Conservation (phyloP, 164 flowering plant genomes). For the Chloranthus sessilifolius region DNA sequence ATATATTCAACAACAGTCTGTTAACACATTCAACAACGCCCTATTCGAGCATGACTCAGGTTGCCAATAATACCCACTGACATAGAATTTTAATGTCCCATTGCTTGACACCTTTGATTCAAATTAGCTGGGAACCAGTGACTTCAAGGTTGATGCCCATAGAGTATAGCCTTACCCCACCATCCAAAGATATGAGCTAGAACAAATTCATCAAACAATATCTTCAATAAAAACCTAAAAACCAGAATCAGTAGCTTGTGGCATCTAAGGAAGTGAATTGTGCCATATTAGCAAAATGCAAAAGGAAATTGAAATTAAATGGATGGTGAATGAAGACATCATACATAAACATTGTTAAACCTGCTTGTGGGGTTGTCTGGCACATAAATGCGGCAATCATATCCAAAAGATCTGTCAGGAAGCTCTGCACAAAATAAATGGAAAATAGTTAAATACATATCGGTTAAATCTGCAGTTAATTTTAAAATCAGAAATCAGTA, state of each 20-base stretch:
- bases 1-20: too few relatives aligned
- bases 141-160: too few relatives aligned
- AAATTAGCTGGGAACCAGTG: too few relatives aligned
- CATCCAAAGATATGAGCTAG: constrained; percentile 96
- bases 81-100: too few relatives aligned
- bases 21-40: too few relatives aligned
- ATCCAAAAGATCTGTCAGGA: constrained; percentile 96
- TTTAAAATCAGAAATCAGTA: not conserved
- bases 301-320: constrained; percentile 9
- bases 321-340: constrained; percentile 52
- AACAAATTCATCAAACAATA: constrained; percentile 96
- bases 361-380: constrained; percentile 91
- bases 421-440: constrained; percentile 65
- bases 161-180: constrained; percentile 99
- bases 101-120: too few relatives aligned
- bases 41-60: too few relatives aligned
- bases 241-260: constrained; percentile 14
- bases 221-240: constrained; percentile 57
- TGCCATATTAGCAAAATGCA: constrained; percentile 3
- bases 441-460: not conserved
- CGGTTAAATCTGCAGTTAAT: not conserved
- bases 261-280: not conserved
- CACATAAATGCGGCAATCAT: constrained; percentile 86
- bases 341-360: constrained; percentile 99
- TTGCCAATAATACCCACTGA: too few relatives aligned